Percentiles rank a stretch among this genome's conserved stretches.
Evolutionary conservation across 345 rosid species (phyloP).

Genomic region (Eucalyptus cladocalyx): DNA sequence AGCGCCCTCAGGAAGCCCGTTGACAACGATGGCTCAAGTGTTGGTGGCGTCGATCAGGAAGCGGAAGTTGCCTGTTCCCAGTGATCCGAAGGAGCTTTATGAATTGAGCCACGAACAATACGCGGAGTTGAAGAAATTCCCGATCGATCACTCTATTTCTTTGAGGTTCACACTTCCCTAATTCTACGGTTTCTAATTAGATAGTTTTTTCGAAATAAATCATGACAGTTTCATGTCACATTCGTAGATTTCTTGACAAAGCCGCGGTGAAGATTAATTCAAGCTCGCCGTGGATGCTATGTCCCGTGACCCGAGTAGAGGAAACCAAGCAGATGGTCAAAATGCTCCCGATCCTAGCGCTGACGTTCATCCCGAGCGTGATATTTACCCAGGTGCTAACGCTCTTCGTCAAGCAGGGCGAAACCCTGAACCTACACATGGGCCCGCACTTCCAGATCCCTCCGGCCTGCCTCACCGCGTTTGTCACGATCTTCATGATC

Average conservation of each 20-base stretch:
- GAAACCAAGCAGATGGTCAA: constrained; percentile 61
- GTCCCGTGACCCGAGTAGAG: constrained; percentile 51
- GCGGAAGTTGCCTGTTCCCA: constrained; percentile 17
- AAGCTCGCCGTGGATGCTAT: constrained; percentile 32
- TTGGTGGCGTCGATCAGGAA: constrained; percentile 35
- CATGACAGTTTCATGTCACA: background rate
- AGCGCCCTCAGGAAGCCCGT: constrained; percentile 29
- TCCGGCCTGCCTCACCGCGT: constrained; percentile 52
- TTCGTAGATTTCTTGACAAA: constrained; percentile 42
- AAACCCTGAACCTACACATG: constrained; percentile 30
- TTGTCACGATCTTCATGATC: constrained; percentile 60
- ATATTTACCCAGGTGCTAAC: constrained; percentile 28
- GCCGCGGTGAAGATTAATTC: constrained; percentile 28
- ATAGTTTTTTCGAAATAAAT: background rate
- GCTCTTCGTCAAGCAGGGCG: constrained; percentile 63
- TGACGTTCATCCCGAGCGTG: constrained; percentile 44
- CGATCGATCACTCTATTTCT: constrained; percentile 27
- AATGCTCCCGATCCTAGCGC: constrained; percentile 32
- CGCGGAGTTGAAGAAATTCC: constrained; percentile 3
- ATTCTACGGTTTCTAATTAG: background rate
- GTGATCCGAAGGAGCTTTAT: constrained; percentile 32
- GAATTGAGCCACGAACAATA: constrained; percentile 25
- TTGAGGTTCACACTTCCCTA: constrained; percentile 14
- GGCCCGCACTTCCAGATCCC: constrained; percentile 56
- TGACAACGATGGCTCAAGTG: constrained; percentile 29